Base-by-base conservation (phyloP, 2,329 filamentous ascomycete genomes). In the Beauveria rudraprayagi region DNA sequence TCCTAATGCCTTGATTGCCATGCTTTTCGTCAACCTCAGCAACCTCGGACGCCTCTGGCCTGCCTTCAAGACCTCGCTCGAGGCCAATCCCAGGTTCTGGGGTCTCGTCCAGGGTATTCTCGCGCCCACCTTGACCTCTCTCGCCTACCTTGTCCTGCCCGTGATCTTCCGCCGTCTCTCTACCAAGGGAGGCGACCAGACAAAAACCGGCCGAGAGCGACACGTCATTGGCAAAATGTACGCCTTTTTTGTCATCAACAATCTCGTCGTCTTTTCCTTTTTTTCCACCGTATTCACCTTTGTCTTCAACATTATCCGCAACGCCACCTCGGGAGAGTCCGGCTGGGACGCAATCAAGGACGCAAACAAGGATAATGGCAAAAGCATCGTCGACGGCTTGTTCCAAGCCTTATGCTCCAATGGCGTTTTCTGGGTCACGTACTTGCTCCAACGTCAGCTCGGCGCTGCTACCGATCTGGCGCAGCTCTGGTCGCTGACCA, bases 161-260 rank as follows among this genome's bases (percentile, higher is more conserved):
- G 89, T 92, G 67, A 89, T 96, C 68, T 97, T 99, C 79, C 89
- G 94, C 61, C 87, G 90, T 24, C 80, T 99, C 43, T 89, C 91
- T 6, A 88, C 92, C 63, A 84, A 84, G 66, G 89, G 90, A 5
- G 94, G 94, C 65, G 93, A 97, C 70, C 83, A 89, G 65, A 96
- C 91, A 53, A 99, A 97, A 76, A 96, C 91, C 0, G 90, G 91
- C 28, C 86, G 94, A 60, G 94, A 99, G 72, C 83, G 91, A 34
- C 93, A 97, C 72, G 94, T 99, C 57, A 82, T 94, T 62, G 87
- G 85, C 64, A 95, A 96, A 73, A 82, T 99, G 2, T 99, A 95
- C 75, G 83, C 90, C 19, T 99, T 99, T 77, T 99, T 99, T 74
- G 84, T 97, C 57, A 92, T 99, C 80, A 99, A 99, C 82, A 97